Evolutionary conservation across 2,329 filamentous ascomycete genomes (phyloP).

Genomic region (Aspergillus sp.): DNA sequence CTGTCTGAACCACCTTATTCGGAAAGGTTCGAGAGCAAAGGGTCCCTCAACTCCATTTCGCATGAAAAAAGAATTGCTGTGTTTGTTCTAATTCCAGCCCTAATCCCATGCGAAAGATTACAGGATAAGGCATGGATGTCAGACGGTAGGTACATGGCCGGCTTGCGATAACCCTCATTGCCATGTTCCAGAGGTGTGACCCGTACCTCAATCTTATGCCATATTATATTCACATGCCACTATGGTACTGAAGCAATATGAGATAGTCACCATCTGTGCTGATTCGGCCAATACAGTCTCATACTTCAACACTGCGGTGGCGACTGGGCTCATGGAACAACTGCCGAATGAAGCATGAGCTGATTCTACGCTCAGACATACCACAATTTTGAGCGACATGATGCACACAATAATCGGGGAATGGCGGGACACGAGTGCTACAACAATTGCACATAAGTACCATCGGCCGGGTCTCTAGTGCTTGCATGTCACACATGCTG

Average conservation of each 20-base stretch:
- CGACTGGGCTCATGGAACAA: neutral
- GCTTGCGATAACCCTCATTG: conserved; percentile 1
- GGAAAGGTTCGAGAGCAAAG: neutral
- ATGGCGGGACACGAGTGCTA: conserved; percentile 2
- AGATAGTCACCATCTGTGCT: too few species aligned
- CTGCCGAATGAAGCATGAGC: neutral
- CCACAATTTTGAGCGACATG: neutral
- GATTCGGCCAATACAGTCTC: neutral
- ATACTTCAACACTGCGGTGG: neutral
- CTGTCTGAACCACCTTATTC: neutral
- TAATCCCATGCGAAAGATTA: neutral
- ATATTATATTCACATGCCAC: conserved; percentile 7
- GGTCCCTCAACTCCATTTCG: neutral
- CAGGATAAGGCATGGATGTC: neutral
- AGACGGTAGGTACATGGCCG: neutral
- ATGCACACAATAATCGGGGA: neutral
- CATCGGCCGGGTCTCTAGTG: neutral
- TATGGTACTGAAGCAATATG: too few species aligned
- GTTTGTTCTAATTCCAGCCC: neutral
- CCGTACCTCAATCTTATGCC: neutral
- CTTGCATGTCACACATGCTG: conserved; percentile 8
- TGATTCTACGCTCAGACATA: neutral
- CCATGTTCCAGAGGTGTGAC: neutral
- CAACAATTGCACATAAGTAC: conserved; percentile 3
- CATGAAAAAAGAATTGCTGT: neutral